Evolutionary conservation across 1,284 basidiomycete species (phyloP).

Genomic region (Papiliotrema laurentii): DNA sequence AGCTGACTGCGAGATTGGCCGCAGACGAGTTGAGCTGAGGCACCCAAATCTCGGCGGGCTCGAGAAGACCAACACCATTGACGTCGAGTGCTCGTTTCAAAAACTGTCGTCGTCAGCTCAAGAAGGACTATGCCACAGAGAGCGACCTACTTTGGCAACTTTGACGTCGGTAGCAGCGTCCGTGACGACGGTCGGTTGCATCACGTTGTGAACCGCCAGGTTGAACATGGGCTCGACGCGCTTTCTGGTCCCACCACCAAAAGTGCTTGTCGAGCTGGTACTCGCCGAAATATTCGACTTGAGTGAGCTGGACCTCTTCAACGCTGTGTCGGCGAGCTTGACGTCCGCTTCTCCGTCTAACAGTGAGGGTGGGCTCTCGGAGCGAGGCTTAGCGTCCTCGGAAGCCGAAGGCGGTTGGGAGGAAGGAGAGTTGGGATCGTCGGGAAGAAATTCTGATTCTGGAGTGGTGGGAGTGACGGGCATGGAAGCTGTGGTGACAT

Average conservation of each 20-base stretch:
- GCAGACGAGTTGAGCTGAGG: slow-evolving; percentile 8
- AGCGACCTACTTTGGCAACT: slow-evolving; percentile 62
- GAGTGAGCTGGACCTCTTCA: slow-evolving; percentile 23
- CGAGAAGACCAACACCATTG: slow-evolving; percentile 67
- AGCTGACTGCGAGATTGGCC: slow-evolving; percentile 5
- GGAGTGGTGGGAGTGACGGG: background rate
- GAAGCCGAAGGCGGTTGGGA: background rate
- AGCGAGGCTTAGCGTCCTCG: background rate
- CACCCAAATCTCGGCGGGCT: slow-evolving; percentile 76
- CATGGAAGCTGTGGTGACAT: slow-evolving; percentile 1
- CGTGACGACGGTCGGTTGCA: slow-evolving; percentile 76
- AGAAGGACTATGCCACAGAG: background rate
- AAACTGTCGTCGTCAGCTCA: slow-evolving; percentile 53
- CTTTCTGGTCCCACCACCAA: slow-evolving; percentile 16
- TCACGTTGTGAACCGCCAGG: slow-evolving; percentile 78
- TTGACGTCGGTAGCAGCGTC: slow-evolving; percentile 80
- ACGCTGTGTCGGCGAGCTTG: background rate
- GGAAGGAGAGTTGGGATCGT: background rate
- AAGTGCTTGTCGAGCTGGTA: slow-evolving; percentile 12
- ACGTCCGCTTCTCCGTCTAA: background rate
- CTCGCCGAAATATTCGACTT: slow-evolving; percentile 21
- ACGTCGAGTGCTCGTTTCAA: slow-evolving; percentile 78
- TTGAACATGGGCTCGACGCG: slow-evolving; percentile 92
- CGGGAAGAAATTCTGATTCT: background rate
- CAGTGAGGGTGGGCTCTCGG: background rate